Conservation (phyloP, 306 rosid genomes). For the Boehmeria nivea region DNA sequence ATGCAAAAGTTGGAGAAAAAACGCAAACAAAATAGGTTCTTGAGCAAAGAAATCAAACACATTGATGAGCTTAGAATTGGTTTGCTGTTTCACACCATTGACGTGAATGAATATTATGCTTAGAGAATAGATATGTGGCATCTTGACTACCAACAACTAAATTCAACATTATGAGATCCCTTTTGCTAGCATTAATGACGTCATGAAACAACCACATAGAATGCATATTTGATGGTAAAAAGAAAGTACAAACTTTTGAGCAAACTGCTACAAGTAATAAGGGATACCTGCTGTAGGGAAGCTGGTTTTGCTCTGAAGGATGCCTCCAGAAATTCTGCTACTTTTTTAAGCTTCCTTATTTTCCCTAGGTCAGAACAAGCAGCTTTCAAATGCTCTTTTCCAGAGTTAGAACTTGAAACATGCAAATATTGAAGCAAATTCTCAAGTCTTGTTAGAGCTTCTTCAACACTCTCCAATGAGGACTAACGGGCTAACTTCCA, state of each 20-base stretch:
- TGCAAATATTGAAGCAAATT: conserved; percentile 90
- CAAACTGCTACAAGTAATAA: too few relatives aligned
- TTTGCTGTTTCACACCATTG: too few relatives aligned
- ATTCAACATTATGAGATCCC: conserved; percentile 8
- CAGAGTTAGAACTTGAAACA: conserved; percentile 66
- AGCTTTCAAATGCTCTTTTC: conserved; percentile 93
- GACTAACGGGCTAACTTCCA: conserved; percentile 86
- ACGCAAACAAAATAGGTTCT: background rate
- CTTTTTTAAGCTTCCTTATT: conserved; percentile 88
- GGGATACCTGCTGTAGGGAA: conserved; percentile 66
- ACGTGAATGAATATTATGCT: too few relatives aligned
- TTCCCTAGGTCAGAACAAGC: conserved; percentile 98
- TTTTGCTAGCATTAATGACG: too few relatives aligned
- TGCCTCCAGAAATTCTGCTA: conserved; percentile 94
- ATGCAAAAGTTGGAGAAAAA: conserved; percentile 3
- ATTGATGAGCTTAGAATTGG: too few relatives aligned
- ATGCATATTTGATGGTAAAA: conserved; percentile 8
- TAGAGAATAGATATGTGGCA: background rate
- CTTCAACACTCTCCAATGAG: conserved; percentile 84
- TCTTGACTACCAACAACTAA: background rate
- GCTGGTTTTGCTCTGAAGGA: conserved; percentile 95
- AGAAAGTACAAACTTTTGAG: conserved; percentile 6
- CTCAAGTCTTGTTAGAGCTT: conserved; percentile 74
- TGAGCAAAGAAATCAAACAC: too few relatives aligned
- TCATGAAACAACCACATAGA: too few relatives aligned